Percentiles rank a stretch among this genome's conserved stretches.
Conservation (phyloP, 2,329 filamentous ascomycete genomes). For the Aspergillus niger region DNA sequence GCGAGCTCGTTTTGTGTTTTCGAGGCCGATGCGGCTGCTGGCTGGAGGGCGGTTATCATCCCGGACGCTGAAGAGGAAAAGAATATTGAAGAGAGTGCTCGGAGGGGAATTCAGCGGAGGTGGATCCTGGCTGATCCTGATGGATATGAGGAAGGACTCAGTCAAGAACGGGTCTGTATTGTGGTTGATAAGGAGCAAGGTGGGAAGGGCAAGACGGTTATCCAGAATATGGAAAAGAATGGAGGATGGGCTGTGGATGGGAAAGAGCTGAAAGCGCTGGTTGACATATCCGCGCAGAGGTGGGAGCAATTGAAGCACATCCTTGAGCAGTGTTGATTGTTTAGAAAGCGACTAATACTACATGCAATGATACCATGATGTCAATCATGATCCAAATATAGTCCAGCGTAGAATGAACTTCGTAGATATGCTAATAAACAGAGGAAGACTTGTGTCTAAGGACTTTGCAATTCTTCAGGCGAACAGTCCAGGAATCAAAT, state of each 20-base stretch:
- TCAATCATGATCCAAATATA: background rate
- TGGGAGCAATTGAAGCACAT: constrained; percentile 62
- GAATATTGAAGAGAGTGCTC: constrained; percentile 49
- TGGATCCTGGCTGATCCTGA: constrained; percentile 91
- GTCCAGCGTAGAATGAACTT: background rate
- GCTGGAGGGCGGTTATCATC: constrained; percentile 42
- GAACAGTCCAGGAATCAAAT: too few species aligned
- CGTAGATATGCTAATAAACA: background rate
- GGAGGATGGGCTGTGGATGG: constrained; percentile 73
- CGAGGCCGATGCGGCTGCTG: constrained; percentile 54
- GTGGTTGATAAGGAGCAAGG: constrained; percentile 64
- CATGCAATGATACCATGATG: constrained; percentile 31
- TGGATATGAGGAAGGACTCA: constrained; percentile 82
- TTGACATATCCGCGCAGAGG: constrained; percentile 61
- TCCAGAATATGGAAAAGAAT: constrained; percentile 77
- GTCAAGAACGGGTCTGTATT: constrained; percentile 78
- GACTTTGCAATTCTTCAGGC: too few species aligned
- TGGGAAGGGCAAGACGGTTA: constrained; percentile 53
- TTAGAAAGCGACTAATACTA: constrained; percentile 7
- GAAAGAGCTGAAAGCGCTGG: constrained; percentile 62
- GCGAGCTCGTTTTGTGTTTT: constrained; percentile 80
- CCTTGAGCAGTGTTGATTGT: constrained; percentile 34
- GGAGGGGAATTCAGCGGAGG: constrained; percentile 36
- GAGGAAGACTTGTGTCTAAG: background rate
- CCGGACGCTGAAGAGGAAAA: constrained; percentile 35